phyloP scores from a whole-genome alignment of 1,284 basidiomycete species.

The Puccinia polysora region DNA sequence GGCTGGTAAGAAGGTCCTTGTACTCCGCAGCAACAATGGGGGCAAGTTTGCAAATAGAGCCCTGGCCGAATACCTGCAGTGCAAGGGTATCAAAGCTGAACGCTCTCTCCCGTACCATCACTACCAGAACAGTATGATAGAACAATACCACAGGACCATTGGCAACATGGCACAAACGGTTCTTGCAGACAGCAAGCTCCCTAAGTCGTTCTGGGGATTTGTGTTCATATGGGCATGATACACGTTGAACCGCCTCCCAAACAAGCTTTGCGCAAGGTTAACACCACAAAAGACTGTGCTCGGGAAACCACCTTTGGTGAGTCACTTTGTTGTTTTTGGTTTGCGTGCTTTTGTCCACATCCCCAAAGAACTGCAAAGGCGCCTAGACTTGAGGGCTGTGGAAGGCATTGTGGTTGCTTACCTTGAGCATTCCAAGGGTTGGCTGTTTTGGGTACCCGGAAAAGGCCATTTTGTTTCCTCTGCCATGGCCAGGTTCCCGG shows the following conservation, averaged over 20 bases:
- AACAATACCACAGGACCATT: conserved; percentile 6
- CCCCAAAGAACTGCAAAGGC: neutral
- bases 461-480: neutral
- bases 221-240: neutral
- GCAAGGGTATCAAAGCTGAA: neutral
- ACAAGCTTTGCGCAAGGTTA: neutral
- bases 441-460: conserved; percentile 7
- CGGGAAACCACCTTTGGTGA: neutral
- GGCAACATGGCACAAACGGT: neutral
- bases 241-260: conserved; percentile 1
- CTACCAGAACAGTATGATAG: neutral
- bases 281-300: conserved; percentile 6
- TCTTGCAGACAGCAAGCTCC: neutral
- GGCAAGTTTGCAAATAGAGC: neutral
- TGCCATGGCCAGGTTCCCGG: neutral
- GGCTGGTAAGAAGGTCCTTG: neutral
- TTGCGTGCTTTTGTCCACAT: neutral
- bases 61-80: neutral
- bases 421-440: neutral
- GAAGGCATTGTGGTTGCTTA: neutral
- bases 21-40: neutral
- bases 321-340: neutral
- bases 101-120: neutral
- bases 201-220: neutral
- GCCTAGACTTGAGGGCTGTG: neutral